Conservation (phyloP, 768 basidiomycete genomes). For the Boletus bicolor region DNA sequence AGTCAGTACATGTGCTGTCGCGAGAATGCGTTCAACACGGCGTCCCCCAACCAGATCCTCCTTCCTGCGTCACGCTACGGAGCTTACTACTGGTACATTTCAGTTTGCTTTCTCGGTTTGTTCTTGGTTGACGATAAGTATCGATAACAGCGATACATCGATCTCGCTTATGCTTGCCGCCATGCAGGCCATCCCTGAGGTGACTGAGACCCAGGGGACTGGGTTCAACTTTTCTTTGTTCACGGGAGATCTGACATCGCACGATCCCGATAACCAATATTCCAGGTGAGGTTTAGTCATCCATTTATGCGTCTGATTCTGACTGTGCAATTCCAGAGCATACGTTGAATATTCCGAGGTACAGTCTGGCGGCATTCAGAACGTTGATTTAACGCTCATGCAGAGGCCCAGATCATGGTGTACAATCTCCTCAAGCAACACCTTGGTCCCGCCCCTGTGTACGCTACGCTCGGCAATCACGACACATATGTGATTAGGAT, state of each 20-base stretch:
- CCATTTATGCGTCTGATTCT: neutral
- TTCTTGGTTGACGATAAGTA: neutral
- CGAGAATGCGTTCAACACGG: slow-evolving; percentile 42
- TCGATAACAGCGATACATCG: slow-evolving; percentile 51
- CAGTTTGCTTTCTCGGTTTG: too few species aligned
- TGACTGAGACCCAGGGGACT: slow-evolving; percentile 55
- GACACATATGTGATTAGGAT: slow-evolving; percentile 53
- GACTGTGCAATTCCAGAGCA: slow-evolving; percentile 34
- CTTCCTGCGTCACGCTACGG: slow-evolving; percentile 65
- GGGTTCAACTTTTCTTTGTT: slow-evolving; percentile 66
- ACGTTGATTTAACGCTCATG: neutral
- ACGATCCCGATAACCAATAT: slow-evolving; percentile 66
- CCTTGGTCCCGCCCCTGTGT: slow-evolving; percentile 62
- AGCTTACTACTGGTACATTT: slow-evolving; percentile 23
- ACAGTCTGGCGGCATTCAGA: neutral
- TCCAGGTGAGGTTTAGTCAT: slow-evolving; percentile 41
- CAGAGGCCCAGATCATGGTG: slow-evolving; percentile 42
- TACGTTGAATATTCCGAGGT: slow-evolving; percentile 64
- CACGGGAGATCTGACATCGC: slow-evolving; percentile 73
- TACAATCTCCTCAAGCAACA: slow-evolving; percentile 60
- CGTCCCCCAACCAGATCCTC: slow-evolving; percentile 46
- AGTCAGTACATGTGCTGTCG: slow-evolving; percentile 63
- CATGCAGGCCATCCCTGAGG: slow-evolving; percentile 60
- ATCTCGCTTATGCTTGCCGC: slow-evolving; percentile 54
- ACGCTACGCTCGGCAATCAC: slow-evolving; percentile 71